A percentile compares a stretch with the other conserved stretches of the same genome.
phyloP scores from a whole-genome alignment of 495 filamentous ascomycete species.

The Talaromyces thailandensis region DNA sequence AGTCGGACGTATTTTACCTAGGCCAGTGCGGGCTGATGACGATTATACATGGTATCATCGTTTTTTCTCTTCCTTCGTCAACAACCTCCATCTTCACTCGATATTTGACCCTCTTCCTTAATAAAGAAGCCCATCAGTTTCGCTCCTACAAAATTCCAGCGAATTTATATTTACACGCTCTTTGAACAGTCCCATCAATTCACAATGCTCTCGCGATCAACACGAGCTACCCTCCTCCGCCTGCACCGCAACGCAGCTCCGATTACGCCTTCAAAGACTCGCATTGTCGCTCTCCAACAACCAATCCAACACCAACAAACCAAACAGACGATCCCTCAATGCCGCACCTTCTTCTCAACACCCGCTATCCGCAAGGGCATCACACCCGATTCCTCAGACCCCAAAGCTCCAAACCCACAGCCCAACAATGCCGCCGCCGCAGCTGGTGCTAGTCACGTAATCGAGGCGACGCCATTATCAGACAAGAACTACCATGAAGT shows the following conservation, averaged over 20 bases:
- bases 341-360: conserved; percentile 23
- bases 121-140: background rate
- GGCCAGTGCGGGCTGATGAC: background rate
- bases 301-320: background rate
- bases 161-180: background rate
- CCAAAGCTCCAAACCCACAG: conserved; percentile 29
- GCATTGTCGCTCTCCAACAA: background rate
- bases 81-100: background rate
- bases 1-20: background rate
- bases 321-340: background rate
- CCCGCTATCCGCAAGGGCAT: conserved; percentile 28
- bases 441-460: conserved; percentile 20
- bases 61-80: background rate
- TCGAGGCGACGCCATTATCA: conserved; percentile 31
- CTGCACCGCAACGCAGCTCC: conserved; percentile 9
- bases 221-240: conserved; percentile 17
- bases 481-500: conserved; percentile 37
- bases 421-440: conserved; percentile 22
- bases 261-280: background rate
- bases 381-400: conserved; percentile 31
- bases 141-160: background rate
- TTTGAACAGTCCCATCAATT: background rate
- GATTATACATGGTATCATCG: background rate
- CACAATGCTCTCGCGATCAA: conserved; percentile 29
- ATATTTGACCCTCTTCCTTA: background rate